These are phyloP conservation scores for Bipolaris sorokiniana DNA, from an alignment of 2,329 filamentous ascomycete genomes.

Conservation along the genomic window DNA sequence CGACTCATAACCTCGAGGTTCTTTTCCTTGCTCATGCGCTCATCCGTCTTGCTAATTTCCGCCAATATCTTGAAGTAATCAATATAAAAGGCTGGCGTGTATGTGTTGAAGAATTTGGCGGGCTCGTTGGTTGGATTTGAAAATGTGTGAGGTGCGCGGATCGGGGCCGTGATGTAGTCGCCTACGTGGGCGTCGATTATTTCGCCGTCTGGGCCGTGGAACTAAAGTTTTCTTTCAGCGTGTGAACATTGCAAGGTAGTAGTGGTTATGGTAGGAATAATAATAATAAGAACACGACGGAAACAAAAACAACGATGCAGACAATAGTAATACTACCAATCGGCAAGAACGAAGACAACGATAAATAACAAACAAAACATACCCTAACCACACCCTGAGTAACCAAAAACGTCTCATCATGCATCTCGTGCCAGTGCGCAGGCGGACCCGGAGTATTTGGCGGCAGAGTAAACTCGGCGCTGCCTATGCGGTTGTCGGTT, in stretches of 20 bases:
- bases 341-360: background rate
- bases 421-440: conserved; percentile 63
- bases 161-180: conserved; percentile 63
- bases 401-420: conserved; percentile 64
- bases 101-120: conserved; percentile 63
- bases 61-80: conserved; percentile 63
- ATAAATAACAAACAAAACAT: background rate
- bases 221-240: conserved; percentile 35
- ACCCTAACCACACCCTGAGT: conserved; percentile 54
- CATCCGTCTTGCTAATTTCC: conserved; percentile 53
- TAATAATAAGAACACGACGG: background rate
- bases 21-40: conserved; percentile 56
- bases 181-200: conserved; percentile 58
- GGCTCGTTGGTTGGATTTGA: conserved; percentile 61
- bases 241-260: too few species aligned
- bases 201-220: conserved; percentile 55
- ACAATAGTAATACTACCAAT: too few species aligned
- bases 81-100: conserved; percentile 63
- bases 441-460: conserved; percentile 56
- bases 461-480: conserved; percentile 57
- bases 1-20: conserved; percentile 57
- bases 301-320: too few species aligned
- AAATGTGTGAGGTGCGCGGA: conserved; percentile 63
- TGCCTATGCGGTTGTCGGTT: conserved; percentile 58
- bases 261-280: background rate